Base-by-base conservation (phyloP, 345 rosid species). In the Aethionema arabicum region DNA sequence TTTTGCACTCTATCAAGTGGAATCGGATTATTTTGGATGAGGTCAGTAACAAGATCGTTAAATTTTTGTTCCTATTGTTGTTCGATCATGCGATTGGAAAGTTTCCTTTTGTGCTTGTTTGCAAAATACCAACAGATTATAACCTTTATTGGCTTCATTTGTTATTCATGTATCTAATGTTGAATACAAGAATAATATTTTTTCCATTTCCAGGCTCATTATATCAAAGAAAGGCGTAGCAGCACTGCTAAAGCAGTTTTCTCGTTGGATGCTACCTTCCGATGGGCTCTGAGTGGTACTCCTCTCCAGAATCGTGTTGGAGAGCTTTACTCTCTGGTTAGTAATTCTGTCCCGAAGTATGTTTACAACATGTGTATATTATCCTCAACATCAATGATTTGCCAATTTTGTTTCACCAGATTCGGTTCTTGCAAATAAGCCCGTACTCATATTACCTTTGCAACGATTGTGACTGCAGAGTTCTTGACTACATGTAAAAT, bases 271-370 rank as follows among this genome's bases (percentile, higher is more conserved):
- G 85, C 97, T 69, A 79, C 80, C 6, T 89, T 75, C 69, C 90
- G 81, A 76, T 93, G 99, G 99, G 96, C 97, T 70, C 52, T 93
- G 67, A 93, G 99, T 54, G 99, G 99, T 59, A 93, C 99, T 59
- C 99, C 99, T 64, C 88, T 93, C 55, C 99, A 93, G 76, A 93
- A 93, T 59, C 99, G 97, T 47, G 97, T 93, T 52, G 99, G 97
- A 59, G 99, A 93, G 72, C 91, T 93, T 60, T 93, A 93, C 81
- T 90, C 99, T 59, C 72, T 93, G 75, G 97, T 93, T 66, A 87
- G 66, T 76, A 47, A 48, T 55, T 14, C 15, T 52, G 45, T 59
- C 59, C 53, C 37, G 8, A 70, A 15, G n/a, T 58, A 52, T 52
- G 13, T 15, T 42, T 63, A n/a, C 36, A 56, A 14, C 46, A 27